Evolutionary conservation across 2,329 filamentous ascomycete genomes (phyloP), one percentile per base, ranked within the genome.

Genomic region (Phyllosticta paracitricarpa): DNA sequence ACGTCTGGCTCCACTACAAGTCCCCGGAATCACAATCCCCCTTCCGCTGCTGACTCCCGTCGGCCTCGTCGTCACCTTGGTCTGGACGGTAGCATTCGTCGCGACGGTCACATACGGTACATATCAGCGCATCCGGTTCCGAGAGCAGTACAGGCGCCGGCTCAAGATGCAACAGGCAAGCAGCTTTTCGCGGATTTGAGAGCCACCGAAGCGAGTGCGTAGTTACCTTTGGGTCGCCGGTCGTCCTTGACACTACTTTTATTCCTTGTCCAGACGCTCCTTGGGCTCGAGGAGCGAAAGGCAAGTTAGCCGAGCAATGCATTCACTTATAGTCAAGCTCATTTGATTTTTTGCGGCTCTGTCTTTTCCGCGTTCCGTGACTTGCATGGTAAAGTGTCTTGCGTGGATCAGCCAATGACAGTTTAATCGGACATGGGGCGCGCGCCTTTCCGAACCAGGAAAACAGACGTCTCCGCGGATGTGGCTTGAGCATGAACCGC

Each of bases 31-130:
- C 8, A 61, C 54, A 8, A n/a, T 61, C 9, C 54, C 59, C 22
- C n/a, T 57, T 17, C 24, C 33, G 19, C 54, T 57, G 40, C 83
- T 90, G 63, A 86, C 89, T 72, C 88, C 88, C 7, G 76, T 87
- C 30, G 88, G 88, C 19, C 76, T 87, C n/a, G 76, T 89, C 65
- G 79, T 91, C 67, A 87, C 83, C 2, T 75, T 81, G 51, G 68
- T 81, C 12, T 91, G 88, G 86, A 72, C 84, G 1, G 64, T 81
- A 0, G 63, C 65, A 30, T 72, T 88, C 22, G 83, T 86, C 26
- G 57, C 84, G 6, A 71, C 72, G 0, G 82, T 87, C 64, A 86
- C 81, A 2, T 80, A 81, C 61, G 88, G 88, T 61, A 89, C 87
- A 4, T 80, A 83, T 62, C 81, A 86, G 69, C 80, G 88, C 60